Evolutionary conservation across 768 basidiomycete species (phyloP).

Genomic region (Gelatoporia subvermispora): DNA sequence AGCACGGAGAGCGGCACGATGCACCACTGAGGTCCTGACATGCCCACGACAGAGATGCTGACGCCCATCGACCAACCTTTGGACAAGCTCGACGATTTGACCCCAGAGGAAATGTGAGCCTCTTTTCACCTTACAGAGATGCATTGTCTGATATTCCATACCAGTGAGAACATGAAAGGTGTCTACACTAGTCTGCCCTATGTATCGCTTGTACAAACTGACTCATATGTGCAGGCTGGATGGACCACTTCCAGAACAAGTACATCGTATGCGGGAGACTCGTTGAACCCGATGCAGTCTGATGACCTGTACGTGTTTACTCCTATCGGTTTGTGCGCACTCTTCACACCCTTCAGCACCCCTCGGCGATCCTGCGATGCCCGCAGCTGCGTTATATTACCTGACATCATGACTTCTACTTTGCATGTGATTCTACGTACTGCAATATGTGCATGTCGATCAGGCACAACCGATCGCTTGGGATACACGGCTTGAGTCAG

Average conservation of each 20-base stretch:
- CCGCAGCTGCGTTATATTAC: too few species aligned
- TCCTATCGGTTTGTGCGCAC: too few species aligned
- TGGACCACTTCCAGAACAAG: slow-evolving; percentile 89
- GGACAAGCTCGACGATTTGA: slow-evolving; percentile 78
- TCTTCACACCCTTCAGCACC: too few species aligned
- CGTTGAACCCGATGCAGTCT: slow-evolving; percentile 63
- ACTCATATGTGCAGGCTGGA: slow-evolving; percentile 60
- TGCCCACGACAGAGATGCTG: slow-evolving; percentile 66
- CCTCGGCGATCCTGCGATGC: too few species aligned
- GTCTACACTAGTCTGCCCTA: background rate
- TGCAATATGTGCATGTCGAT: too few species aligned
- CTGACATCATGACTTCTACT: too few species aligned
- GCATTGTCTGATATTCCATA: background rate
- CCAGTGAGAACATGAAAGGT: slow-evolving; percentile 91
- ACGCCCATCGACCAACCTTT: slow-evolving; percentile 83
- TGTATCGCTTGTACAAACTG: background rate
- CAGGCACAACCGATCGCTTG: too few species aligned
- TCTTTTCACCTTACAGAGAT: background rate
- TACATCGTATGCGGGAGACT: slow-evolving; percentile 88
- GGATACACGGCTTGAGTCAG: too few species aligned
- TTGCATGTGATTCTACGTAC: too few species aligned
- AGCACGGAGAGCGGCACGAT: slow-evolving; percentile 17
- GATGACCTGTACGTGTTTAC: background rate
- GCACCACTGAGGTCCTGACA: slow-evolving; percentile 1
- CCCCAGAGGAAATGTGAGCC: slow-evolving; percentile 76